phyloP scores from a whole-genome alignment of 164 flowering plant genomes.

The Brasenia schreberi region DNA sequence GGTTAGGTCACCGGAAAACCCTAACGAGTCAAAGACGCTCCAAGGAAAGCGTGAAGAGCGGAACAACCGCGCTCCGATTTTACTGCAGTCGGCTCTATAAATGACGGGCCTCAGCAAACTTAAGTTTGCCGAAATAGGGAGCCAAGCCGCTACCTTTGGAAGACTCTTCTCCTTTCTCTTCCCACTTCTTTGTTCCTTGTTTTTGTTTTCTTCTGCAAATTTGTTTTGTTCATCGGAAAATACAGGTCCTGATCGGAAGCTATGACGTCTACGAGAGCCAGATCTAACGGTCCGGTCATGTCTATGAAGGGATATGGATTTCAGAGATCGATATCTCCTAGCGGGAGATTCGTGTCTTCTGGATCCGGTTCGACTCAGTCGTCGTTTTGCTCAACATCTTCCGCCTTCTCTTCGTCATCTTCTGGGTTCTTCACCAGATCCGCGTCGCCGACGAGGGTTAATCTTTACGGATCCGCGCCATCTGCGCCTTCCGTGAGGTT shows the following conservation, averaged over 20 bases:
- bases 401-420: slow-evolving; percentile 10
- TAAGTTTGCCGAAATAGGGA: slow-evolving; percentile 7
- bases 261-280: slow-evolving; percentile 9
- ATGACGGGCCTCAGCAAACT: background rate
- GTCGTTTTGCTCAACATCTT: background rate
- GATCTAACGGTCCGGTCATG: slow-evolving; percentile 5
- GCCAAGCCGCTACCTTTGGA: slow-evolving; percentile 1
- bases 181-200: slow-evolving; percentile 2
- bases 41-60: background rate
- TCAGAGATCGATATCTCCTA: slow-evolving; percentile 13
- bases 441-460: slow-evolving; percentile 30
- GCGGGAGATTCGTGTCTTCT: slow-evolving; percentile 7
- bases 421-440: slow-evolving; percentile 11
- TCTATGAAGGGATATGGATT: background rate
- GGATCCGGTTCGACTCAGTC: background rate
- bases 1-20: background rate
- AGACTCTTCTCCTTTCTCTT: background rate
- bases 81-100: background rate
- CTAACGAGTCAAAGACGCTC: background rate
- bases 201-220: slow-evolving; percentile 5
- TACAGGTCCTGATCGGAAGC: background rate
- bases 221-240: background rate
- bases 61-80: background rate
- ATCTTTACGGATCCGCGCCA: slow-evolving; percentile 12
- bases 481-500: slow-evolving; percentile 19